Conservation (phyloP, 768 basidiomycete genomes). For the Naganishia friedmannii region DNA sequence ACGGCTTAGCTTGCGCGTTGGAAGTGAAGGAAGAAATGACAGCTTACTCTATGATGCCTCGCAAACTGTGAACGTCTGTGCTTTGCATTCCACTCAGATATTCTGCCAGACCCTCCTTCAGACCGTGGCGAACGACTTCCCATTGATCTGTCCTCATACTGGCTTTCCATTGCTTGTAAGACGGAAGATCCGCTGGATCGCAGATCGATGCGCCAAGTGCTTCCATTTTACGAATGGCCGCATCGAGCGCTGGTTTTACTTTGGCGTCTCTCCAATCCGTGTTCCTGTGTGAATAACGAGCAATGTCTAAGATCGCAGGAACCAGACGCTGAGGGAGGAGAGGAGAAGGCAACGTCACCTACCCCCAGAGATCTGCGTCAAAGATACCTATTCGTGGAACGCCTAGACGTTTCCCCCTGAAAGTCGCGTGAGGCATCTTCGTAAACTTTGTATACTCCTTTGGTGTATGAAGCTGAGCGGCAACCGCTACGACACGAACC, state of each 20-base stretch:
- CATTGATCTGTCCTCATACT: not conserved
- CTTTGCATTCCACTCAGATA: conserved; percentile 1
- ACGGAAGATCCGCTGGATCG: conserved; percentile 4
- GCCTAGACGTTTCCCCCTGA: conserved; percentile 3
- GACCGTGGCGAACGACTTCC: not conserved
- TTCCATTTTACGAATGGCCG: not conserved
- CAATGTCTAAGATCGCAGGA: not conserved
- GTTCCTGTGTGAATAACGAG: not conserved
- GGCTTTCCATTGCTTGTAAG: not conserved
- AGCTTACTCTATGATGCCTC: conserved; percentile 20
- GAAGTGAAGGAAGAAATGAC: too few species aligned
- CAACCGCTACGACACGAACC: not conserved
- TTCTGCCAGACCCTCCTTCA: conserved; percentile 18
- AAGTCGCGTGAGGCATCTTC: not conserved
- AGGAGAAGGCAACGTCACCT: not conserved
- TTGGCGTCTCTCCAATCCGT: not conserved
- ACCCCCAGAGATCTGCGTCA: conserved; percentile 1
- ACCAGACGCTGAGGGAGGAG: not conserved
- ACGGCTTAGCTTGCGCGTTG: too few species aligned
- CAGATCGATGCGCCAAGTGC: not conserved
- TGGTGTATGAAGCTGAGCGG: not conserved
- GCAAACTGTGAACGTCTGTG: conserved; percentile 13
- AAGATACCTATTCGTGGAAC: not conserved
- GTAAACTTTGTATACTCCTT: not conserved
- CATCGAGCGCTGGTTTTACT: not conserved